Percentiles rank a stretch among this genome's conserved stretches.
These are phyloP conservation scores for Ceratobasidium sp. DNA, from an alignment of 1,284 basidiomycete genomes.

Conservation along the genomic window DNA sequence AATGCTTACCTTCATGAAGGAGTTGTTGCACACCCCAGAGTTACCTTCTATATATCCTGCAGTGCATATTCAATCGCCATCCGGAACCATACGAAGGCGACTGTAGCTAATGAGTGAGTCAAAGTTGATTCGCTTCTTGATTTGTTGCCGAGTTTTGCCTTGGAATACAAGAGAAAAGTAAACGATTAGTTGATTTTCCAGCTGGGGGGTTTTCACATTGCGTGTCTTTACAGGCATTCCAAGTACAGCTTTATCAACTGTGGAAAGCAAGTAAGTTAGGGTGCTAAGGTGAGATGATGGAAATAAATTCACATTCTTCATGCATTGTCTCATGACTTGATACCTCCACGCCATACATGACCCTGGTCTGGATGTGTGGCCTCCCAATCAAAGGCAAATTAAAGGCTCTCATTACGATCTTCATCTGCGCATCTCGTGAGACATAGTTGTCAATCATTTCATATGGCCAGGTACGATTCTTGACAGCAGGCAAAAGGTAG, in stretches of 20 bases:
- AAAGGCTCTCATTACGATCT: too few relatives aligned
- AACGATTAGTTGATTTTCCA: not conserved
- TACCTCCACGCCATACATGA: slow-evolving; percentile 31
- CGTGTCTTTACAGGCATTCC: slow-evolving; percentile 16
- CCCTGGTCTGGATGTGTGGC: not conserved
- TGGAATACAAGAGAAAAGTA: not conserved
- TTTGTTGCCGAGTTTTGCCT: not conserved
- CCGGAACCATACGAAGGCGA: slow-evolving; percentile 27
- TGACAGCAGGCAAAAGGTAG: slow-evolving; percentile 53
- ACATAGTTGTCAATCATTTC: too few relatives aligned
- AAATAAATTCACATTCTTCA: not conserved
- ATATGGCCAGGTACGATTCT: slow-evolving; percentile 48
- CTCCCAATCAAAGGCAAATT: too few relatives aligned
- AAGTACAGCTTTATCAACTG: slow-evolving; percentile 8
- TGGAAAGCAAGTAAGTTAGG: not conserved
- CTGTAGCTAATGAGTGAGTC: slow-evolving; percentile 21
- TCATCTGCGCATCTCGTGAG: too few relatives aligned
- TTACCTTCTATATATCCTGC: slow-evolving; percentile 42
- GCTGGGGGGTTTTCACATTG: not conserved
- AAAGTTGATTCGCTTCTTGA: slow-evolving; percentile 4
- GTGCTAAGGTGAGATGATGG: not conserved
- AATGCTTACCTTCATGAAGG: slow-evolving; percentile 28
- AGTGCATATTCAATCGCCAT: slow-evolving; percentile 29
- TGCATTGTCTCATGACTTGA: slow-evolving; percentile 1
- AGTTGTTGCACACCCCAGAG: slow-evolving; percentile 27